Conservation (phyloP, 169 alveolate species). For the Amoebophrya sp. region DNA sequence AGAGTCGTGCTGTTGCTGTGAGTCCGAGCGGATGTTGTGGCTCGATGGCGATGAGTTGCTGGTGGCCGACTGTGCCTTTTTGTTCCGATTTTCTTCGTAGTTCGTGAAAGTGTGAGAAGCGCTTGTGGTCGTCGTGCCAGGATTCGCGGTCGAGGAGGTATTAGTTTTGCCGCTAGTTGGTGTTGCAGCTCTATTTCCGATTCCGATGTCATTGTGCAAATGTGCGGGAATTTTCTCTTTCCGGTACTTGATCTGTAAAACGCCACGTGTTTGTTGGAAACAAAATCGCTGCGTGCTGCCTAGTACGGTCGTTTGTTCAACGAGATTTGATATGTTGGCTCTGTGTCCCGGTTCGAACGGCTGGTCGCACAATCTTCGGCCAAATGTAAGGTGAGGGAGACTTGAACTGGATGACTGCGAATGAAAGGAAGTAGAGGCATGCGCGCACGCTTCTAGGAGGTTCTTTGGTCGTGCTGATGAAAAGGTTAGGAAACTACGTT, state of each 20-base stretch:
- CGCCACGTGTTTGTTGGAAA: not conserved
- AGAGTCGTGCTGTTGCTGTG: too few relatives aligned
- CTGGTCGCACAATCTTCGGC: not conserved
- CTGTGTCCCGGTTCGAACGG: not conserved
- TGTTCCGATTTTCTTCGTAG: too few relatives aligned
- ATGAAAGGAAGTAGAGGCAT: too few relatives aligned
- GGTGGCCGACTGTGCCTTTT: too few relatives aligned
- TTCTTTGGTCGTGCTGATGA: too few relatives aligned
- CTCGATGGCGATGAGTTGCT: too few relatives aligned
- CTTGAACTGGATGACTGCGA: not conserved
- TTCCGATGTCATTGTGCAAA: too few relatives aligned
- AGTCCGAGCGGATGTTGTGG: too few relatives aligned
- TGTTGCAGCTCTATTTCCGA: not conserved
- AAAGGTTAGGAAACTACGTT: too few relatives aligned
- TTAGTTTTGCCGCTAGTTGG: not conserved
- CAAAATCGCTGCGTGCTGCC: not conserved
- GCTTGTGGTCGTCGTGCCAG: not conserved
- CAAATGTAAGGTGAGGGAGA: not conserved
- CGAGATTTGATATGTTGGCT: not conserved
- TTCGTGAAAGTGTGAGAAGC: too few relatives aligned
- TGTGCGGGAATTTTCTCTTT: not conserved
- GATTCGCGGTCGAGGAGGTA: not conserved
- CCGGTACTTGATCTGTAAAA: not conserved
- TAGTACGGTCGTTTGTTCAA: not conserved
- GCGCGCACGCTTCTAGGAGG: too few relatives aligned